Conservation (phyloP, 345 rosid species). For the Euphorbia lathyris region DNA sequence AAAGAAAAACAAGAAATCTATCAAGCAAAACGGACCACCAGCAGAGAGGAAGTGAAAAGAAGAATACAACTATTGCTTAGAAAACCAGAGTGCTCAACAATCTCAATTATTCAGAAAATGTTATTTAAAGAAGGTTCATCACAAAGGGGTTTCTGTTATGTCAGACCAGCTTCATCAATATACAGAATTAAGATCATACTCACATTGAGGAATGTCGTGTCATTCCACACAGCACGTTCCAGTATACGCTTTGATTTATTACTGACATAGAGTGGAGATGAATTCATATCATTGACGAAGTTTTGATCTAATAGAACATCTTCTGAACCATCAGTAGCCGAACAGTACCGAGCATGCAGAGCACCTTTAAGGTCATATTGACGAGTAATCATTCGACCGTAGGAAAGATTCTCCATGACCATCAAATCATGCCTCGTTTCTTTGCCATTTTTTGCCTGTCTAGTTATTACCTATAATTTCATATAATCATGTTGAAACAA, state of each 20-base stretch:
- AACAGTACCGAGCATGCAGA: constrained; percentile 61
- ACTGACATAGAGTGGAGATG: constrained; percentile 84
- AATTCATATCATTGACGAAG: constrained; percentile 88
- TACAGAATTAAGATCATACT: constrained; percentile 29
- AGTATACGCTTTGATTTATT: constrained; percentile 64
- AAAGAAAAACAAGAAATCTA: constrained; percentile 11
- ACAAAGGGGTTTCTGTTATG: background rate
- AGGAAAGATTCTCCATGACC: constrained; percentile 98
- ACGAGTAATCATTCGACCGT: constrained; percentile 64
- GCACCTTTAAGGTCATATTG: constrained; percentile 97
- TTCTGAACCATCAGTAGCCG: constrained; percentile 50
- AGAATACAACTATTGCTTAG: no score
- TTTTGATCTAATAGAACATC: constrained; percentile 94
- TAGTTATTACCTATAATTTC: constrained; percentile 62
- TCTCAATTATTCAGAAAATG: no score
- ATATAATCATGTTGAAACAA: constrained; percentile 5
- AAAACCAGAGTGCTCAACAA: no score
- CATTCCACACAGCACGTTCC: constrained; percentile 92
- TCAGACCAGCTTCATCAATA: no score
- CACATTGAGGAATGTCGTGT: constrained; percentile 83
- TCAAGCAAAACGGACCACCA: no score
- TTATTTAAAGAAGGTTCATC: no score
- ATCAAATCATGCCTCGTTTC: constrained; percentile 81
- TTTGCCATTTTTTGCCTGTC: constrained; percentile 74
- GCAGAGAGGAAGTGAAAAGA: no score